These are phyloP conservation scores for Coemansia sp. DNA, from an alignment of 192 early-diverging fungal genomes.

Conservation along the genomic window DNA sequence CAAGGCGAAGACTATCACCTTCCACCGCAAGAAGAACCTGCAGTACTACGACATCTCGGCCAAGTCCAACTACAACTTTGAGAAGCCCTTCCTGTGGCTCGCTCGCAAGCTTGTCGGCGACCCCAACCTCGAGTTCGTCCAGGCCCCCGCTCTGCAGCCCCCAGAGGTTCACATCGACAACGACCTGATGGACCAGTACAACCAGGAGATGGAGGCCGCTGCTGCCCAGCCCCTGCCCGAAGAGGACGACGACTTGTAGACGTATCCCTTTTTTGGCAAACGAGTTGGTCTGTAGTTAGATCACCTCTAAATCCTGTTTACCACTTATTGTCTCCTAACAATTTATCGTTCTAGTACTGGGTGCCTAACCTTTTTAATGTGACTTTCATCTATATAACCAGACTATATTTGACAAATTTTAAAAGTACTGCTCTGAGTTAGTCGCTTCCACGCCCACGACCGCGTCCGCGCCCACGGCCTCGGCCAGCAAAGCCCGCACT, in stretches of 20 bases:
- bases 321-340: conserved; percentile 1
- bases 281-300: not conserved
- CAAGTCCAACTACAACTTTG: conserved; percentile 99
- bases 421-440: not conserved
- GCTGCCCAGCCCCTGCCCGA: conserved; percentile 88
- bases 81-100: conserved; percentile 99
- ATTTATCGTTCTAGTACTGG: conserved; percentile 8
- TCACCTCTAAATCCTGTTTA: not conserved
- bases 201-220: conserved; percentile 77
- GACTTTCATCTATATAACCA: not conserved
- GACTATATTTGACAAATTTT: not conserved
- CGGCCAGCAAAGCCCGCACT: conserved; percentile 31
- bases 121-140: conserved; percentile 94
- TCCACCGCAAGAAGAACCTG: conserved; percentile 99
- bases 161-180: conserved; percentile 91
- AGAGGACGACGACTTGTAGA: conserved; percentile 69
- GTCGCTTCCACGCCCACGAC: conserved; percentile 20
- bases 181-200: conserved; percentile 76
- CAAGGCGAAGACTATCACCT: conserved; percentile 99
- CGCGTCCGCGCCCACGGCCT: conserved; percentile 23
- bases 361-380: not conserved
- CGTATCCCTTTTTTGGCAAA: not conserved
- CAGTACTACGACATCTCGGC: conserved; percentile 99
- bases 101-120: conserved; percentile 97
- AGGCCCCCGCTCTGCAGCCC: conserved; percentile 95